Evolutionary conservation across 352 stramenopile genomes (phyloP).

Genomic region (Stramenopiles sp.): DNA sequence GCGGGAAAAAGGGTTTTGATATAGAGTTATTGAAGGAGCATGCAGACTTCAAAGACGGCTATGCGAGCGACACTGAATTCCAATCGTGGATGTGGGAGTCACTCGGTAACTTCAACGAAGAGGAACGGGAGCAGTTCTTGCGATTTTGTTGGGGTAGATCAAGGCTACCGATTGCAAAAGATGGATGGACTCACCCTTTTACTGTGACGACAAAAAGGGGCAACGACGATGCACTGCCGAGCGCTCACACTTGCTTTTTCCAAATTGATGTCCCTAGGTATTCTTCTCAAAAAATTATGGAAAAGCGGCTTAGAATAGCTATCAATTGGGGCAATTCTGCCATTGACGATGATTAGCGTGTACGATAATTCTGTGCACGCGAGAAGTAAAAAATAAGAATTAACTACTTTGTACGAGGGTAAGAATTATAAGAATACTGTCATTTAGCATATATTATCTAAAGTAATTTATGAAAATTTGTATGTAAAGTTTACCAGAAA

Average conservation of each 20-base stretch:
- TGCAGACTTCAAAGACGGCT: not conserved
- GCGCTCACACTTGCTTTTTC: conserved; percentile 1
- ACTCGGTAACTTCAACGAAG: not conserved
- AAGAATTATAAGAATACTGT: no score
- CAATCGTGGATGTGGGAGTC: conserved; percentile 6
- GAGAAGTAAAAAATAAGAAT: no score
- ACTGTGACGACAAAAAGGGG: not conserved
- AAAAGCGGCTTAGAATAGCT: not conserved
- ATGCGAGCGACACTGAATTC: not conserved
- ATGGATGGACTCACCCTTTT: conserved; percentile 10
- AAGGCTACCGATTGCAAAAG: not conserved
- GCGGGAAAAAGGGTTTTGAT: conserved; percentile 11
- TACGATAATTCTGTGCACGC: no score
- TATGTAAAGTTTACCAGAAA: no score
- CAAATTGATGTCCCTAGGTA: conserved; percentile 11
- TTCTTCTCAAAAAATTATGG: not conserved
- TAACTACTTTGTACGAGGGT: no score
- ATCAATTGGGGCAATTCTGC: conserved; percentile 9
- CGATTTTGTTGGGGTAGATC: conserved; percentile 7
- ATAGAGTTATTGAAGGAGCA: conserved; percentile 6
- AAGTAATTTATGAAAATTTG: no score
- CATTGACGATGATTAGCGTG: conserved; percentile 12
- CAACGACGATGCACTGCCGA: conserved; percentile 4
- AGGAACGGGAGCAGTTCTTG: conserved; percentile 4
- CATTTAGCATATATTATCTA: no score